Conservation (phyloP, 2,329 filamentous ascomycete genomes). For the Sordariomycetes sp. region DNA sequence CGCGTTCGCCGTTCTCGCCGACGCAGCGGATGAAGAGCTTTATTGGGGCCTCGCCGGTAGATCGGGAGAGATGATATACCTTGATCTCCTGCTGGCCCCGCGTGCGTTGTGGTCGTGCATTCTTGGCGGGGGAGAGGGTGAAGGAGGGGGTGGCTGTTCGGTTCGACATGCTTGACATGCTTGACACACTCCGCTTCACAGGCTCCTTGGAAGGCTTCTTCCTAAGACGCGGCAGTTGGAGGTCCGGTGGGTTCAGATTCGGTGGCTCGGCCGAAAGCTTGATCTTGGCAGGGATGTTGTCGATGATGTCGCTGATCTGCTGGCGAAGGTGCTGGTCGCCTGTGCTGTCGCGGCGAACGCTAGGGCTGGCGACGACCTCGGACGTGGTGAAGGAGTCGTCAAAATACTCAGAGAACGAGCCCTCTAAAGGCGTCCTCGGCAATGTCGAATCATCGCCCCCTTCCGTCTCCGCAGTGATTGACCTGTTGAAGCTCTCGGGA, state of each 20-base stretch:
- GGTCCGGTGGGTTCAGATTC: constrained; percentile 49
- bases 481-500: too few species aligned
- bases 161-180: constrained; percentile 41
- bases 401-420: constrained; percentile 36
- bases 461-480: constrained; percentile 9
- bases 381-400: constrained; percentile 22
- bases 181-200: constrained; percentile 38
- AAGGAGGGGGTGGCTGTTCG: constrained; percentile 58
- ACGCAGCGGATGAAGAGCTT: constrained; percentile 92
- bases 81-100: constrained; percentile 67
- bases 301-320: constrained; percentile 72
- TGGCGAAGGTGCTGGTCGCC: constrained; percentile 64
- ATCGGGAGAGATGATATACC: constrained; percentile 82
- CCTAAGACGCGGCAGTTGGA: constrained; percentile 39
- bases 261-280: constrained; percentile 52
- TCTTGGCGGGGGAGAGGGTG: constrained; percentile 57
- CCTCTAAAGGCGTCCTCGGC: constrained; percentile 31
- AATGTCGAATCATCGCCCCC: constrained; percentile 25
- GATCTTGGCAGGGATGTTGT: constrained; percentile 71
- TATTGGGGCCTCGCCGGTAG: constrained; percentile 77
- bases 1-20: constrained; percentile 79
- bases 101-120: constrained; percentile 34
- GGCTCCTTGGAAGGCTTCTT: constrained; percentile 32
- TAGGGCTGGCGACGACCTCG: constrained; percentile 13
- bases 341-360: constrained; percentile 21